A percentile compares a stretch with the other conserved stretches of the same genome.
phyloP scores from a whole-genome alignment of 371 early-diverging fungal species.

The Dentiscutata heterogama region DNA sequence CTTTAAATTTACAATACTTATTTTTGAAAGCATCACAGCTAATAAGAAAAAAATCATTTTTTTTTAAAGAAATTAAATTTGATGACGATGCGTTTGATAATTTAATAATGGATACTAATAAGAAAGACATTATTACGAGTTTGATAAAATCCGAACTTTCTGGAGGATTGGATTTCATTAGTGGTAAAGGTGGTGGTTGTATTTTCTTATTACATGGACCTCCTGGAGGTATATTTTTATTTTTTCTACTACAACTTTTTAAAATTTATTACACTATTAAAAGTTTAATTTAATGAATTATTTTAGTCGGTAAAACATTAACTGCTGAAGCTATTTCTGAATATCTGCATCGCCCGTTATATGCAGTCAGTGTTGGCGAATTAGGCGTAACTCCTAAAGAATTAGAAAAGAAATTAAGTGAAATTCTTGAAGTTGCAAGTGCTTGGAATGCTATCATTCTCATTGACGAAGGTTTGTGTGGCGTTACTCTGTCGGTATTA shows the following conservation, averaged over 20 bases:
- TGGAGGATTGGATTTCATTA: constrained; percentile 56
- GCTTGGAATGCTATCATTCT: constrained; percentile 64
- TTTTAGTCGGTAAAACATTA: constrained; percentile 68
- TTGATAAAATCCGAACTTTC: constrained; percentile 56
- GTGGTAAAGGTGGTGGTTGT: constrained; percentile 61
- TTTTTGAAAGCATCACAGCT: background rate
- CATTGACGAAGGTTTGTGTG: constrained; percentile 57
- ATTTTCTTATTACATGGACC: constrained; percentile 73
- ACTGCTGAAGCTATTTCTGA: constrained; percentile 80
- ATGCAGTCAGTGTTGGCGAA: constrained; percentile 66
- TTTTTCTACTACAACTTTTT: background rate
- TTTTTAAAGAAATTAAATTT: constrained; percentile 53
- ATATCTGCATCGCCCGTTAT: constrained; percentile 59
- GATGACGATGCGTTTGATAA: constrained; percentile 63
- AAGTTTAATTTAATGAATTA: background rate
- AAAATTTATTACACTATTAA: background rate
- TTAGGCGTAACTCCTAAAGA: constrained; percentile 60
- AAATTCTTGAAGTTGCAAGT: constrained; percentile 59
- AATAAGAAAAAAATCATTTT: background rate
- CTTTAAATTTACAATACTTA: background rate
- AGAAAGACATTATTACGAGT: constrained; percentile 61
- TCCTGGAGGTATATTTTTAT: constrained; percentile 55
- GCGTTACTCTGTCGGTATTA: background rate
- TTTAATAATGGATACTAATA: constrained; percentile 56
- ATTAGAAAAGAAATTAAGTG: constrained; percentile 57